Conservation (phyloP, 2,329 filamentous ascomycete genomes). For the Curvularia eragrostidis region DNA sequence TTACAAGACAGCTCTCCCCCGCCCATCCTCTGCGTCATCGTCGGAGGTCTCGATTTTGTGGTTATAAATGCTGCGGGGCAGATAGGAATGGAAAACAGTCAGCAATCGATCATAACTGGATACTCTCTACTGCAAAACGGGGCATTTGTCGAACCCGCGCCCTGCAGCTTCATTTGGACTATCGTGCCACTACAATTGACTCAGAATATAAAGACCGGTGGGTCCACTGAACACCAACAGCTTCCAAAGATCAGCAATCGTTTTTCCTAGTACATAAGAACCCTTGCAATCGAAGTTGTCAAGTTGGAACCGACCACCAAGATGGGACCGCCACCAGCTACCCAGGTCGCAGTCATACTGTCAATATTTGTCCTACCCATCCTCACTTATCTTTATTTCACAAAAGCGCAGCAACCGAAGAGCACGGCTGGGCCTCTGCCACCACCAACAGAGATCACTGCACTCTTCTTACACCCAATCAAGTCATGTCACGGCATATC, state of each 20-base stretch:
- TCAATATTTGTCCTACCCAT: slow-evolving; percentile 41
- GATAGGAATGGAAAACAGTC: neutral
- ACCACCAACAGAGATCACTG: slow-evolving; percentile 53
- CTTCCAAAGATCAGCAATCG: neutral
- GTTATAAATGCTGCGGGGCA: slow-evolving; percentile 9
- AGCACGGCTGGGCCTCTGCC: slow-evolving; percentile 38
- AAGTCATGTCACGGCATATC: slow-evolving; percentile 70
- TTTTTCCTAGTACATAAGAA: neutral
- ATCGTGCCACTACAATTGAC: neutral
- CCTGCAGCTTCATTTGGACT: neutral
- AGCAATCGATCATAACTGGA: neutral
- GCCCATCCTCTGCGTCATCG: slow-evolving; percentile 20
- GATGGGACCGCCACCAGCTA: slow-evolving; percentile 36
- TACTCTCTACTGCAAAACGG: no score
- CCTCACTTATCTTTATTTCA: slow-evolving; percentile 40
- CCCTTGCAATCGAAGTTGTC: neutral
- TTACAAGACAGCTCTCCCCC: slow-evolving; percentile 2
- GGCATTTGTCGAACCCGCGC: slow-evolving; percentile 1
- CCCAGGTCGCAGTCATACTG: slow-evolving; percentile 36
- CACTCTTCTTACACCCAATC: slow-evolving; percentile 67
- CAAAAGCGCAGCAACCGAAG: slow-evolving; percentile 17
- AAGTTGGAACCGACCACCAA: neutral
- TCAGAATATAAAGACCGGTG: neutral
- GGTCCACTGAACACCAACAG: neutral
- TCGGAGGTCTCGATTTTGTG: neutral